phyloP scores from a whole-genome alignment of 495 filamentous ascomycete species.

The Penicillium dipodomyicola region DNA sequence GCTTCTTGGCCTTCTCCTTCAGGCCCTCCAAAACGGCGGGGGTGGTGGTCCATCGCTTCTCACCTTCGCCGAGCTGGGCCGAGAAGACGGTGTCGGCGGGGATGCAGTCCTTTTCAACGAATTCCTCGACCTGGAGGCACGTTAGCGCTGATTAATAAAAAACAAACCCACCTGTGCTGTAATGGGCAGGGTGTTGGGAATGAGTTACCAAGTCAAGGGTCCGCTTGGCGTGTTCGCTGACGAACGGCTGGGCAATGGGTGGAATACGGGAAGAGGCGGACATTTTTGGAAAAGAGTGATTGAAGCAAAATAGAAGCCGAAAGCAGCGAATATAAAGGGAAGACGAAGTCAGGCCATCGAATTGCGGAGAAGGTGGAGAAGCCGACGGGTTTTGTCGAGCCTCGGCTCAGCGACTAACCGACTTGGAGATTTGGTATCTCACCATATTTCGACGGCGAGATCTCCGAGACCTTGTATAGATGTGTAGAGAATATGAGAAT shows the following conservation, averaged over 20 bases:
- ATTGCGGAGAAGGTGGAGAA: conserved; percentile 35
- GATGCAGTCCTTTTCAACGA: conserved; percentile 95
- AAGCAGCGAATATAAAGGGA: conserved; percentile 13
- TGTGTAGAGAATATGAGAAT: too few species aligned
- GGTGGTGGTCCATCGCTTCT: conserved; percentile 71
- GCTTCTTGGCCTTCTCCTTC: conserved; percentile 75
- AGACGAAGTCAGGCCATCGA: conserved; percentile 14
- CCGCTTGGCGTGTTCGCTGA: conserved; percentile 79
- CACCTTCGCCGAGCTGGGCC: conserved; percentile 74
- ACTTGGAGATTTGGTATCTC: background rate
- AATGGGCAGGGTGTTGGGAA: background rate
- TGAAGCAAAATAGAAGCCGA: background rate
- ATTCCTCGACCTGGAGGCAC: conserved; percentile 71
- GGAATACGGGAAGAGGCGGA: conserved; percentile 62
- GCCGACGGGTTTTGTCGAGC: conserved; percentile 26
- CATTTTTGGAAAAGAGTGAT: conserved; percentile 40
- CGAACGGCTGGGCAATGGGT: conserved; percentile 60
- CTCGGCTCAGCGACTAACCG: conserved; percentile 24
- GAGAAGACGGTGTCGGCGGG: conserved; percentile 75
- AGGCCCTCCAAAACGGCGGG: conserved; percentile 82
- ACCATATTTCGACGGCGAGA: conserved; percentile 9
- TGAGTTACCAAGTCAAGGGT: conserved; percentile 59
- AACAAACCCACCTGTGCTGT: too few species aligned
- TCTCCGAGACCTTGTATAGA: background rate
- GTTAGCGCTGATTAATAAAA: background rate